Evolutionary conservation across 2,329 filamentous ascomycete genomes (phyloP).

Genomic region (Botrytis elliptica): DNA sequence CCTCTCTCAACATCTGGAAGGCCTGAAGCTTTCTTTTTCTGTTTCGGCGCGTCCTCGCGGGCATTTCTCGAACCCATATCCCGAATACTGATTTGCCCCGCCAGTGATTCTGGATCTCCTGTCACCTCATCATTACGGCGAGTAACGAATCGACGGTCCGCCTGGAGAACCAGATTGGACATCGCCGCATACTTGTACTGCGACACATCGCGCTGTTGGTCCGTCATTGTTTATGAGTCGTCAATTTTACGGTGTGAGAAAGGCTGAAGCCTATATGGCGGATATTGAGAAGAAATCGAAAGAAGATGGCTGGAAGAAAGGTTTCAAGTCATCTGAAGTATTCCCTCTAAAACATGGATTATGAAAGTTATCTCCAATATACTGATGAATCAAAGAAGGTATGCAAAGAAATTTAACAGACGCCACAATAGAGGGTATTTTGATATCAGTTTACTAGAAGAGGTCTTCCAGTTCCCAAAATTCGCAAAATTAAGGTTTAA

Average conservation of each 20-base stretch:
- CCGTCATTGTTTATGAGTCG: constrained; percentile 58
- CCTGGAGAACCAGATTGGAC: constrained; percentile 99
- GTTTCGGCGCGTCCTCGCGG: constrained; percentile 75
- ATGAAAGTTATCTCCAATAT: constrained; percentile 6
- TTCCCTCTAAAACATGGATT: constrained; percentile 17
- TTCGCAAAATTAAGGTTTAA: constrained; percentile 23
- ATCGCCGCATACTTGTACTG: constrained; percentile 99
- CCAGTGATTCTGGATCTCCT: constrained; percentile 95
- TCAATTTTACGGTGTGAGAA: constrained; percentile 32
- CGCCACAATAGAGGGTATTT: constrained; percentile 5
- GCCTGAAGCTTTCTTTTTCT: constrained; percentile 68
- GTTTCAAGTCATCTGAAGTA: constrained; percentile 21
- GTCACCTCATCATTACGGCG: constrained; percentile 92
- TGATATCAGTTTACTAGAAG: neutral
- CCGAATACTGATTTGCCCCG: constrained; percentile 85
- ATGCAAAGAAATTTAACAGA: constrained; percentile 11
- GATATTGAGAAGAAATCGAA: constrained; percentile 15
- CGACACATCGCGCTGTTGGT: constrained; percentile 77
- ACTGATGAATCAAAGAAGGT: constrained; percentile 1
- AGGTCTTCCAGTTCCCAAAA: constrained; percentile 19
- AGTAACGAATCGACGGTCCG: constrained; percentile 92
- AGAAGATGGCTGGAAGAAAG: constrained; percentile 16
- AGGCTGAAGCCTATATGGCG: constrained; percentile 28
- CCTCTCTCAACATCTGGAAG: constrained; percentile 72
- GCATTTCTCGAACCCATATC: constrained; percentile 90